These are phyloP conservation scores for Coemansia sp. DNA, from an alignment of 192 early-diverging fungal species.

Conservation along the genomic window DNA sequence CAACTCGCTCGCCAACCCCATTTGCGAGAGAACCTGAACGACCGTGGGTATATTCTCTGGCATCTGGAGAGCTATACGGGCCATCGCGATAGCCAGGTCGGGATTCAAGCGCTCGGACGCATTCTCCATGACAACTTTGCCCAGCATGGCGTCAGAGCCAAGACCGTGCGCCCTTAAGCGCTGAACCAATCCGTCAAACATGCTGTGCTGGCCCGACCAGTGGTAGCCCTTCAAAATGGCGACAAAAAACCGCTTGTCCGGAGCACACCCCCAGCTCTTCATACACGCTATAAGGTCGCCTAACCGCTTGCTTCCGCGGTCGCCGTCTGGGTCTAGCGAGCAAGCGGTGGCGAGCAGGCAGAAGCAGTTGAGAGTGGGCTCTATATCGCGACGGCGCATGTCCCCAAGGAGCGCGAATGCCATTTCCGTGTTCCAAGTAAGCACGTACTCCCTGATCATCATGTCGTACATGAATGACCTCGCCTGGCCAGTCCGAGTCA, in stretches of 20 bases:
- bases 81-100: slow-evolving; percentile 12
- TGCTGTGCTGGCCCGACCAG: slow-evolving; percentile 29
- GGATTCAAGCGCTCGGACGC: slow-evolving; percentile 19
- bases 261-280: slow-evolving; percentile 36
- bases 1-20: slow-evolving; percentile 12
- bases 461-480: slow-evolving; percentile 22
- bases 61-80: not conserved
- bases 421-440: slow-evolving; percentile 18
- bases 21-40: slow-evolving; percentile 21
- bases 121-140: slow-evolving; percentile 27
- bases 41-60: slow-evolving; percentile 9
- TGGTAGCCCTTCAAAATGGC: slow-evolving; percentile 38
- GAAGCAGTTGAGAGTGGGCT: not conserved
- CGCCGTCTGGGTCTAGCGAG: slow-evolving; percentile 16
- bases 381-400: slow-evolving; percentile 7
- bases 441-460: slow-evolving; percentile 31
- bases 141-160: slow-evolving; percentile 9
- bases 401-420: slow-evolving; percentile 42
- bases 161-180: slow-evolving; percentile 20
- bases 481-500: slow-evolving; percentile 14
- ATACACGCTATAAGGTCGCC: slow-evolving; percentile 23
- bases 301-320: slow-evolving; percentile 16
- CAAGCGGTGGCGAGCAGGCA: slow-evolving; percentile 27
- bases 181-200: slow-evolving; percentile 41
- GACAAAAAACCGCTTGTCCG: slow-evolving; percentile 26